These are phyloP conservation scores for Chrysanthemum lavandulifolium DNA, from an alignment of 129 eudicot genomes.

Conservation along the genomic window DNA sequence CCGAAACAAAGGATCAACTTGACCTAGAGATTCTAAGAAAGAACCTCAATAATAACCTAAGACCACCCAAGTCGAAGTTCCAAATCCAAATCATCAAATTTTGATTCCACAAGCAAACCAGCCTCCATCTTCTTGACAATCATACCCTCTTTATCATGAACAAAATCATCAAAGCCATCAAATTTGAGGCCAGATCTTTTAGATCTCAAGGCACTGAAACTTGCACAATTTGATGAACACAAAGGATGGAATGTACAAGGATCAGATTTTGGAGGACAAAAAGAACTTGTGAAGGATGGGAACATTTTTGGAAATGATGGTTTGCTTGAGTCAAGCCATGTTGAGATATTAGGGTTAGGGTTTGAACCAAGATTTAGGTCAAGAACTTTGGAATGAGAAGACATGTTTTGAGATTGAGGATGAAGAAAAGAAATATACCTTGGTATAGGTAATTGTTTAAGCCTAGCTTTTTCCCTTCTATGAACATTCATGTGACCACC, in stretches of 20 bases:
- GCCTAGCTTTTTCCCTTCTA: slow-evolving; percentile 38
- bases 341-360: slow-evolving; percentile 29
- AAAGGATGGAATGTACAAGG: neutral
- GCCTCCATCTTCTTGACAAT: slow-evolving; percentile 23
- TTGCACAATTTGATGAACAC: neutral
- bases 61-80: slow-evolving; percentile 46
- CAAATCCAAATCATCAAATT: slow-evolving; percentile 37
- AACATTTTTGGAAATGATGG: slow-evolving; percentile 15
- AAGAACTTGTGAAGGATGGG: slow-evolving; percentile 9
- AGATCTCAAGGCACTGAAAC: neutral
- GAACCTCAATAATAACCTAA: slow-evolving; percentile 15
- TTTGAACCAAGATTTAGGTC: slow-evolving; percentile 27
- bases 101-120: slow-evolving; percentile 21
- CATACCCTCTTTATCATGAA: slow-evolving; percentile 8
- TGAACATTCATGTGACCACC: slow-evolving; percentile 50
- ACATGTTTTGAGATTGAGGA: slow-evolving; percentile 10
- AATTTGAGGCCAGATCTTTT: slow-evolving; percentile 7
- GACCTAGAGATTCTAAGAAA: neutral
- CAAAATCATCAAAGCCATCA: slow-evolving; percentile 9
- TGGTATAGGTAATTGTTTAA: slow-evolving; percentile 21
- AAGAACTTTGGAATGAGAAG: slow-evolving; percentile 8
- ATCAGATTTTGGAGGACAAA: slow-evolving; percentile 20
- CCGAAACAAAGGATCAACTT: too few species aligned
- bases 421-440: slow-evolving; percentile 18
- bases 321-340: slow-evolving; percentile 9